Percentiles rank a stretch among this genome's conserved stretches.
phyloP scores from a whole-genome alignment of 148 eudicot genomes.

The Amaranthus palmeri region DNA sequence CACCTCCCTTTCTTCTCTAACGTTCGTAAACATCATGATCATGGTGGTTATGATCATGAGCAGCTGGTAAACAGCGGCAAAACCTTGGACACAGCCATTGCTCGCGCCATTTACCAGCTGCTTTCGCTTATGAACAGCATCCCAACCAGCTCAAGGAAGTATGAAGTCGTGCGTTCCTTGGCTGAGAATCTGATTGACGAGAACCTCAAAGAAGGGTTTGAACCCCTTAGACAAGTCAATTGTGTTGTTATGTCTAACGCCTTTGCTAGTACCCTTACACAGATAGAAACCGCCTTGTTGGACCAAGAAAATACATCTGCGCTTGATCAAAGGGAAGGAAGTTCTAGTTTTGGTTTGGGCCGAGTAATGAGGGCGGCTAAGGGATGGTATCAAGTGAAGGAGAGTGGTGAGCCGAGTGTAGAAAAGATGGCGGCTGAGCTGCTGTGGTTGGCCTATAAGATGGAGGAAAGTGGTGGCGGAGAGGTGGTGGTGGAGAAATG shows the following conservation, averaged over 20 bases:
- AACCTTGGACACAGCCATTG: conserved; percentile 36
- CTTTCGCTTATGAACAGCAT: conserved; percentile 42
- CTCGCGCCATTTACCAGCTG: conserved; percentile 61
- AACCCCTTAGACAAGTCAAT: conserved; percentile 43
- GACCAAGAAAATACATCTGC: conserved; percentile 16
- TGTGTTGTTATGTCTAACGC: conserved; percentile 46
- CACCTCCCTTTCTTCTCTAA: neutral
- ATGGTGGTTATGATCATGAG: neutral
- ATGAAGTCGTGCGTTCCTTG: conserved; percentile 53
- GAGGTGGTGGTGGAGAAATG: conserved; percentile 53
- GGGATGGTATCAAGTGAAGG: conserved; percentile 25
- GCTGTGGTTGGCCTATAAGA: conserved; percentile 62
- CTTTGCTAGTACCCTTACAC: conserved; percentile 40
- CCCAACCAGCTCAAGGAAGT: conserved; percentile 72
- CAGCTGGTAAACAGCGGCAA: neutral
- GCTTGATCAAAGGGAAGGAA: neutral
- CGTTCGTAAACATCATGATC: neutral
- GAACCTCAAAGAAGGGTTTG: conserved; percentile 39
- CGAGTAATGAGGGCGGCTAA: conserved; percentile 33
- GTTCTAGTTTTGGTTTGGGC: conserved; percentile 16
- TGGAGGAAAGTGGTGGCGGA: conserved; percentile 59
- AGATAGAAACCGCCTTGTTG: conserved; percentile 41
- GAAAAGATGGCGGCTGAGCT: conserved; percentile 80
- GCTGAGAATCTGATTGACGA: conserved; percentile 63
- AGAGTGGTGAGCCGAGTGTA: neutral